Conservation (phyloP, 225 moss, liverwort and hornwort genomes). For the Pseudoscleropodium purum region DNA sequence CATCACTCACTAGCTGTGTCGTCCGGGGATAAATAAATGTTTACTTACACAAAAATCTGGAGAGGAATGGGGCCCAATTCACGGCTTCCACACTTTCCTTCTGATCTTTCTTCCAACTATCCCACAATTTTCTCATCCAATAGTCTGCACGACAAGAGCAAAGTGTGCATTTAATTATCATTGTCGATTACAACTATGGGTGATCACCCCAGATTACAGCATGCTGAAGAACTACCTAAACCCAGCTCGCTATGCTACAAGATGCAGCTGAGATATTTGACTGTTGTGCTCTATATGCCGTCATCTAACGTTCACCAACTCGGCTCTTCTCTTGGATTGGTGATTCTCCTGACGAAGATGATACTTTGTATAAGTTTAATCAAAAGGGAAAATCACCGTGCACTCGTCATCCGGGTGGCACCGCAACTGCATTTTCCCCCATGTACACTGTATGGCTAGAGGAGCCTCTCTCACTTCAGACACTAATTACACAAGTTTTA, state of each 20-base stretch:
- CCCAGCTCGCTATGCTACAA: not conserved
- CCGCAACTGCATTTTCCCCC: not conserved
- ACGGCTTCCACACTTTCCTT: not conserved
- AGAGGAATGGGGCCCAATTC: not conserved
- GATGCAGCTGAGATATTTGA: not conserved
- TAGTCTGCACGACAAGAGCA: slow-evolving; percentile 5
- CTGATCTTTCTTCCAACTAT: not conserved
- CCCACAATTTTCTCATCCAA: slow-evolving; percentile 14
- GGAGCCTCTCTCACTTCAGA: not conserved
- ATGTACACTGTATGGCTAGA: not conserved
- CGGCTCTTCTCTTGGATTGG: not conserved
- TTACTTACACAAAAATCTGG: not conserved
- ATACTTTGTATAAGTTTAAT: not conserved
- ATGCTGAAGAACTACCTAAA: not conserved
- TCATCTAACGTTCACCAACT: not conserved
- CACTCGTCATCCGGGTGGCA: not conserved
- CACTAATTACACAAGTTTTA: not conserved
- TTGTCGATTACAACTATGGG: not conserved
- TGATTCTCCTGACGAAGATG: not conserved
- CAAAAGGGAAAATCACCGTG: not conserved
- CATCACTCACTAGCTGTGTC: not conserved
- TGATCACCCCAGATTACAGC: not conserved
- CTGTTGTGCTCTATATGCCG: not conserved
- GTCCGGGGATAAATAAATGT: not conserved
- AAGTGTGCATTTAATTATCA: not conserved